Conservation (phyloP, 2,329 filamentous ascomycete genomes). For the Penicillium oxalicum region DNA sequence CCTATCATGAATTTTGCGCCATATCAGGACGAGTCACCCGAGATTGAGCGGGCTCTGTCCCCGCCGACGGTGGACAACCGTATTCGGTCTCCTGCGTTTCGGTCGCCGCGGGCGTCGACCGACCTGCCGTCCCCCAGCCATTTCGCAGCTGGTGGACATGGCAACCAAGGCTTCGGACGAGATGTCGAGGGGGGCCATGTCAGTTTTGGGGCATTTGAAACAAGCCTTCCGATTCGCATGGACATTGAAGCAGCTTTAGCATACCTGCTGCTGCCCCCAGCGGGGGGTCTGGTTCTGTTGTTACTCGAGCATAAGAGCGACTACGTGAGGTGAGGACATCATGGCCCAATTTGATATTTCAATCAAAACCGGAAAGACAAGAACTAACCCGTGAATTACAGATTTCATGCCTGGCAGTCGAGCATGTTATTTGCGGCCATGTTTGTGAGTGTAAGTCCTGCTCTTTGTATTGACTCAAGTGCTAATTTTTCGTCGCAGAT, state of each 20-base stretch:
- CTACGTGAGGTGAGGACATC: slow-evolving; percentile 68
- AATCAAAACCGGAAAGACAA: background rate
- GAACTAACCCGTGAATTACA: slow-evolving; percentile 29
- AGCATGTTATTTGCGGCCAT: slow-evolving; percentile 70
- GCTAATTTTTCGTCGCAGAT: slow-evolving; percentile 48
- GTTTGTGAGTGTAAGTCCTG: slow-evolving; percentile 41
- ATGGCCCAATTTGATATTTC: background rate
- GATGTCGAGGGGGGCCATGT: slow-evolving; percentile 51
- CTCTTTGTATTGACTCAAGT: background rate
- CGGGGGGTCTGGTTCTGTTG: slow-evolving; percentile 77
- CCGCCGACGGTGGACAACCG: slow-evolving; percentile 52
- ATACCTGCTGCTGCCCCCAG: slow-evolving; percentile 77
- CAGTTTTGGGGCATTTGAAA: slow-evolving; percentile 75
- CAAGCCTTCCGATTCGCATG: slow-evolving; percentile 75
- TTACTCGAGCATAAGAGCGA: slow-evolving; percentile 91
- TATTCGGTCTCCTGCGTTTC: slow-evolving; percentile 50
- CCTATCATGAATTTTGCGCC: slow-evolving; percentile 82
- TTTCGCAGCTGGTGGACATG: slow-evolving; percentile 34
- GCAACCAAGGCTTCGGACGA: slow-evolving; percentile 36
- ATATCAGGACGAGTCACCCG: slow-evolving; percentile 88
- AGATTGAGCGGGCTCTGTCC: slow-evolving; percentile 73
- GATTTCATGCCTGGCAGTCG: slow-evolving; percentile 96
- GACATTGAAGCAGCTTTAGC: slow-evolving; percentile 88
- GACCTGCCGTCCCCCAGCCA: slow-evolving; percentile 37
- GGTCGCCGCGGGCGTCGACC: slow-evolving; percentile 47